Percentiles rank a stretch among this genome's conserved stretches.
Conservation (phyloP, 768 basidiomycete genomes). For the Hortiboletus flavorubellus region DNA sequence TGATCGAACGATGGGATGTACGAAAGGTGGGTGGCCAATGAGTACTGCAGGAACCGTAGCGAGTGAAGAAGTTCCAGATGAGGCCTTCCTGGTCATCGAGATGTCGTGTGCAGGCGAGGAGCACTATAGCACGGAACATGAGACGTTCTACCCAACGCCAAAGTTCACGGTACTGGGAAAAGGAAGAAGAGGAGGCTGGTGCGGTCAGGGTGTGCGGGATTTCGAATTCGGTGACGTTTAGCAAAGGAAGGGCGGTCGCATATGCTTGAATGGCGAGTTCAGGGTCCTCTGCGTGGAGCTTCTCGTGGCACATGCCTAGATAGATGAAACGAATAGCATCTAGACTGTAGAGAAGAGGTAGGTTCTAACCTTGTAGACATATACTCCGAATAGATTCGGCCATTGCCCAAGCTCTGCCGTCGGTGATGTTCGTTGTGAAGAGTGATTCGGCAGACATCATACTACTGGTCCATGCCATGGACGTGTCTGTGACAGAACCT, state of each 20-base stretch:
- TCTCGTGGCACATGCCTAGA: conserved; percentile 76
- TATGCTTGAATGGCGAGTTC: conserved; percentile 57
- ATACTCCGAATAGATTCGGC: conserved; percentile 71
- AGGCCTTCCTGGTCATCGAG: conserved; percentile 36
- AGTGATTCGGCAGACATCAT: conserved; percentile 41
- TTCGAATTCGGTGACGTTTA: conserved; percentile 47
- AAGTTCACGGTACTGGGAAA: conserved; percentile 71
- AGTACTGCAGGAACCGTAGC: conserved; percentile 57
- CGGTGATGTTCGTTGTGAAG: conserved; percentile 52
- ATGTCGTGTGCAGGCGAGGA: conserved; percentile 49
- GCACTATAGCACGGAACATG: conserved; percentile 73
- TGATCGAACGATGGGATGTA: conserved; percentile 66
- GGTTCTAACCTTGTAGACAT: conserved; percentile 67
- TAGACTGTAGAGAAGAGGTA: not conserved
- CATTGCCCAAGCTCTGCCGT: conserved; percentile 71
- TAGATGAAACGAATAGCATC: not conserved
- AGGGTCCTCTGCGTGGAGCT: conserved; percentile 45
- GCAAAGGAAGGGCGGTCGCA: conserved; percentile 49
- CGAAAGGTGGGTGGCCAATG: conserved; percentile 83
- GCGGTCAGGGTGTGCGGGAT: conserved; percentile 35
- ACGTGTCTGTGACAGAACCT: conserved; percentile 33
- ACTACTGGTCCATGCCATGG: conserved; percentile 51
- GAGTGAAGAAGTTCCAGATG: conserved; percentile 61
- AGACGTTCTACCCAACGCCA: conserved; percentile 84
- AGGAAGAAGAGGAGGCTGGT: conserved; percentile 41